Percentiles rank a stretch among this genome's conserved stretches.
Conservation (phyloP, 179 eudicot genomes). For the Carnegiea gigantea region DNA sequence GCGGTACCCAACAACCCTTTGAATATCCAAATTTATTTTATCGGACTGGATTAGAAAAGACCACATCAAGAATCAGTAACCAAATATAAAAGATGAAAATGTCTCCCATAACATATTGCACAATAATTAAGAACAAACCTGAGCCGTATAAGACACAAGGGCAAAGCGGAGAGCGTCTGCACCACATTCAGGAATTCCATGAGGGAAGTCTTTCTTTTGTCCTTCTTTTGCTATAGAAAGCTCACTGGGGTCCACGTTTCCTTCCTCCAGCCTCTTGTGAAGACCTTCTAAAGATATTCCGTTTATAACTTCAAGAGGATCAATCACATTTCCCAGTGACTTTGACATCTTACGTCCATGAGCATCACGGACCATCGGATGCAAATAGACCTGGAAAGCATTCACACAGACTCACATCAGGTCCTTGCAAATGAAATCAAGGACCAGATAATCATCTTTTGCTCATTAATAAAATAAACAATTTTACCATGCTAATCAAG, state of each 20-base stretch:
- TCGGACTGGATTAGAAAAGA: conserved; percentile 60
- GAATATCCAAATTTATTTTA: conserved; percentile 90
- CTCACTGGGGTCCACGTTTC: conserved; percentile 77
- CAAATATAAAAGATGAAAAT: neutral
- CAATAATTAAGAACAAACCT: conserved; percentile 42
- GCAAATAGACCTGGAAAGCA: conserved; percentile 74
- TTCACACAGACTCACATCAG: neutral
- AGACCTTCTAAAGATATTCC: conserved; percentile 80
- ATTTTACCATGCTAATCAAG: neutral
- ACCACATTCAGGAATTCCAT: conserved; percentile 94
- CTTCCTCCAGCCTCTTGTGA: conserved; percentile 86
- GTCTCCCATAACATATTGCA: neutral
- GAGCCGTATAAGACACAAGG: conserved; percentile 90
- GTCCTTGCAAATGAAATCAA: neutral
- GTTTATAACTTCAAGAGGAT: conserved; percentile 88
- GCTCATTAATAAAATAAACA: neutral
- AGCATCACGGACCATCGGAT: conserved; percentile 98
- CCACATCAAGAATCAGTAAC: conserved; percentile 16
- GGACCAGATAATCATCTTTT: neutral
- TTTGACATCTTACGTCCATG: conserved; percentile 98
- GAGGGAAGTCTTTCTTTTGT: conserved; percentile 82
- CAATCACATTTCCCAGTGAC: conserved; percentile 90
- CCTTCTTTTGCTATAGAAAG: conserved; percentile 75
- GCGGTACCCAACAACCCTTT: conserved; percentile 91
- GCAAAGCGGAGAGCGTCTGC: conserved; percentile 99